Base-by-base conservation (phyloP, 768 basidiomycete genomes). In the Termitomyces sp. region DNA sequence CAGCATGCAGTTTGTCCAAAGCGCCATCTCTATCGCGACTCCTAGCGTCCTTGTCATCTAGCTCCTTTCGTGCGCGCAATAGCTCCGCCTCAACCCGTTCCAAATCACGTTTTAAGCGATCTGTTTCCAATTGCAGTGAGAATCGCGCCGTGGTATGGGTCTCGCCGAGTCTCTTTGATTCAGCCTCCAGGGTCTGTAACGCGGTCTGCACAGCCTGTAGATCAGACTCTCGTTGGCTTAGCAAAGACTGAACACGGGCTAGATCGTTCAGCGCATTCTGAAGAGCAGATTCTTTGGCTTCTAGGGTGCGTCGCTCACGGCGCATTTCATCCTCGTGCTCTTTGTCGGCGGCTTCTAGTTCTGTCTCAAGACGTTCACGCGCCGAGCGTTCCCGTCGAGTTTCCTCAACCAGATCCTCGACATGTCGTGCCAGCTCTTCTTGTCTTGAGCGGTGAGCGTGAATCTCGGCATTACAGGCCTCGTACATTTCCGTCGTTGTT, bases 81-180 rank as follows among this genome's bases (percentile, higher is more conserved):
- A 96, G 76, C 53, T 96, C 93, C 61, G 88, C 86, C 65, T 96
- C 91, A 1, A 88, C 77, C 3, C 90, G 77, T 62, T 88, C 86
- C 40, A 97, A 65, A 67, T 99, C 96, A 30, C 95, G 82, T 69
- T 88, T 88, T 49, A 95, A 74, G 2, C 93, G 76, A 61, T 98
- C 96, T 1, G 91, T 79, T 71, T 99, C 95, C 20, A 98, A 82
- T 69, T 97, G 92, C 33, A 98, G 74, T 0, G 91, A 91, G 75
- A 93, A 92, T 44, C 86, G 80, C 24, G 93, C 89, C 3, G 86
- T 88, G 0, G 89, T 88, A 65, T 90, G 89, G 13, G 87, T 85
- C 73, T 96, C 93, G 22, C 95, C 95, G 0, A 88, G 80, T 57
- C 85, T 80, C 72, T 88, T 87, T 24, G 86, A 85, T 70, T 95